Percentiles rank a stretch among this genome's conserved stretches.
Evolutionary conservation across 495 filamentous ascomycete species (phyloP).

Genomic region (Bryoglossum gracile): DNA sequence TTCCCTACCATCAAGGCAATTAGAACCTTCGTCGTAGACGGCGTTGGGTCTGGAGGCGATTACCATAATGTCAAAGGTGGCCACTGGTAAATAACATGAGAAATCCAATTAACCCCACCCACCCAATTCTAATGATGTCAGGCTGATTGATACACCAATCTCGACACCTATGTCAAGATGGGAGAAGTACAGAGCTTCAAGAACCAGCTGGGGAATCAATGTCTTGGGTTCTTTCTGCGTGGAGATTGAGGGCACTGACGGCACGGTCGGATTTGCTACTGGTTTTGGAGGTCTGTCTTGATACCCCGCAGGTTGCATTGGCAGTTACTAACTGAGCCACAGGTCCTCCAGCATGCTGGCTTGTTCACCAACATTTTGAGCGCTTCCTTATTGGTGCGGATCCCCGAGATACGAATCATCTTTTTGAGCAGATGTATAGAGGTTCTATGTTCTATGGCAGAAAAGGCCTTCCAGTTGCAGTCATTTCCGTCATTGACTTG

Average conservation of each 20-base stretch:
- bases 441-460: constrained; percentile 92
- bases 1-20: constrained; percentile 75
- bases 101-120: neutral
- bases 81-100: constrained; percentile 53
- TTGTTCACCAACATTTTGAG: constrained; percentile 84
- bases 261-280: constrained; percentile 85
- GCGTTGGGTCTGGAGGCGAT: constrained; percentile 80
- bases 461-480: constrained; percentile 81
- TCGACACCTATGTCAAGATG: constrained; percentile 86
- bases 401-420: constrained; percentile 76
- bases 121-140: constrained; percentile 17
- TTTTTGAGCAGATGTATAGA: constrained; percentile 95
- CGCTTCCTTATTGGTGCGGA: constrained; percentile 84
- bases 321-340: neutral
- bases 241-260: constrained; percentile 84
- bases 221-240: constrained; percentile 89
- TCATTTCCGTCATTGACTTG: constrained; percentile 89
- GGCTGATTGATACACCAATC: constrained; percentile 84
- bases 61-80: constrained; percentile 94
- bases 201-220: constrained; percentile 94
- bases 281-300: constrained; percentile 71
- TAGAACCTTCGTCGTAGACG: constrained; percentile 73
- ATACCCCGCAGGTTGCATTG: neutral
- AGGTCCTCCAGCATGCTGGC: constrained; percentile 85
- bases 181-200: constrained; percentile 76